Percentiles rank a stretch among this genome's conserved stretches.
These are phyloP conservation scores for Polysphondylium violaceum DNA, from an alignment of 78 protist genomes.

Conservation along the genomic window DNA sequence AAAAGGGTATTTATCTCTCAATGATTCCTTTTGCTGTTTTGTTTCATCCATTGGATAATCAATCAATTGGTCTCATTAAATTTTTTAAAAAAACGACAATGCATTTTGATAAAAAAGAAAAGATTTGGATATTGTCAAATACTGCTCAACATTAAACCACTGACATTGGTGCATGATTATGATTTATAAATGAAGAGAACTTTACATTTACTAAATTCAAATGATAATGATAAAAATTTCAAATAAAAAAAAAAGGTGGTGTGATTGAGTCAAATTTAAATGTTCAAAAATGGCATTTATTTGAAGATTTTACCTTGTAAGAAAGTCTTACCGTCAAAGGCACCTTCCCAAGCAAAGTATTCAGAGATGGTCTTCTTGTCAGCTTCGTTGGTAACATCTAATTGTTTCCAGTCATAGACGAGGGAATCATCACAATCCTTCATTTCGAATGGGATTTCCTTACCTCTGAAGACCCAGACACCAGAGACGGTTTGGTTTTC, in stretches of 20 bases:
- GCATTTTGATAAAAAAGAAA: too few species aligned
- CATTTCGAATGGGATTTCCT: constrained; percentile 75
- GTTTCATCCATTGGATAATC: too few species aligned
- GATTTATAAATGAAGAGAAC: too few species aligned
- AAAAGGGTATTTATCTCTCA: constrained; percentile 22
- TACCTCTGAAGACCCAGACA: constrained; percentile 87
- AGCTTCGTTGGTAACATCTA: constrained; percentile 46
- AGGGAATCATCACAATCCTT: constrained; percentile 84
- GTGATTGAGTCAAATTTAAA: background rate
- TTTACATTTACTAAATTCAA: too few species aligned
- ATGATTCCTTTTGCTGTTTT: too few species aligned
- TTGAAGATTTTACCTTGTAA: constrained; percentile 88
- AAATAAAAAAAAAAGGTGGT: background rate
- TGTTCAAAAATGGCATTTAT: constrained; percentile 56
- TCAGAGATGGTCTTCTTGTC: constrained; percentile 53
- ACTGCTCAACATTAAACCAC: too few species aligned
- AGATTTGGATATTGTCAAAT: too few species aligned
- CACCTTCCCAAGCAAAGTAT: constrained; percentile 87
- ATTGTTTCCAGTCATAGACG: constrained; percentile 76
- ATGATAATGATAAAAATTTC: too few species aligned
- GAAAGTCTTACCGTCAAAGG: constrained; percentile 45
- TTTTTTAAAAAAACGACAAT: too few species aligned
- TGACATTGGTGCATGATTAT: too few species aligned
- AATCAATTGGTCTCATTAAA: too few species aligned
- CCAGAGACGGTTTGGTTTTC: constrained; percentile 70